Evolutionary conservation across 176 grass and related monocot genomes (phyloP).

Genomic region (Phoenix dactylifera): DNA sequence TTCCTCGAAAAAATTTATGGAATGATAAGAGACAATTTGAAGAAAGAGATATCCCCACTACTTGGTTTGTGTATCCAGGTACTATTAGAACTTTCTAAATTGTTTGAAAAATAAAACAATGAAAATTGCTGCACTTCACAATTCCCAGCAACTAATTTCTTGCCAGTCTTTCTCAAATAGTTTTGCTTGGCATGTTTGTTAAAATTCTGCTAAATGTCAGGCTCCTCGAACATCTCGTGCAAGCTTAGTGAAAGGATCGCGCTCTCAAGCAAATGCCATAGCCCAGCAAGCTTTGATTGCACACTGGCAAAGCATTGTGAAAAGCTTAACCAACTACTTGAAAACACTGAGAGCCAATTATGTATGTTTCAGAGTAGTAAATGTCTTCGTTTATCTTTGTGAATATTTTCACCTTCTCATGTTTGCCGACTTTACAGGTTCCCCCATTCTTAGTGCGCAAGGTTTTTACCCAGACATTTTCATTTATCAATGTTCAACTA

Average conservation of each 20-base stretch:
- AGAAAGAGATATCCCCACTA: constrained; percentile 96
- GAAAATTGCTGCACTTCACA: constrained; percentile 1
- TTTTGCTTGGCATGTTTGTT: neutral
- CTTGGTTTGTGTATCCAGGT: constrained; percentile 98
- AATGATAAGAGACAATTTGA: constrained; percentile 96
- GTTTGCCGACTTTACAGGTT: constrained; percentile 40
- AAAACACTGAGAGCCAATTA: constrained; percentile 88
- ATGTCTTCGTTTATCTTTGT: neutral
- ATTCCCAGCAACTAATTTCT: neutral
- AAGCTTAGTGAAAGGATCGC: constrained; percentile 96
- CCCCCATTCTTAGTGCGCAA: constrained; percentile 93
- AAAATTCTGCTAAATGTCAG: constrained; percentile 22
- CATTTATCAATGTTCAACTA: constrained; percentile 96
- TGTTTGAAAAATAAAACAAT: neutral
- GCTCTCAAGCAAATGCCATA: constrained; percentile 86
- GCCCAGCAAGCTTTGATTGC: constrained; percentile 94
- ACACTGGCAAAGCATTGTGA: constrained; percentile 99
- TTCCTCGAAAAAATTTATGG: constrained; percentile 99
- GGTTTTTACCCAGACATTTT: constrained; percentile 94
- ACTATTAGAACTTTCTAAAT: constrained; percentile 4
- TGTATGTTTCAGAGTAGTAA: constrained; percentile 36
- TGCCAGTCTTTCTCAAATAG: neutral
- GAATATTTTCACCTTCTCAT: constrained; percentile 11
- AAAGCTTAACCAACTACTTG: constrained; percentile 81
- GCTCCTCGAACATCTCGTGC: constrained; percentile 91